A percentile compares a stretch with the other conserved stretches of the same genome.
Evolutionary conservation across 345 rosid genomes (phyloP).

Genomic region (Salix udensis): DNA sequence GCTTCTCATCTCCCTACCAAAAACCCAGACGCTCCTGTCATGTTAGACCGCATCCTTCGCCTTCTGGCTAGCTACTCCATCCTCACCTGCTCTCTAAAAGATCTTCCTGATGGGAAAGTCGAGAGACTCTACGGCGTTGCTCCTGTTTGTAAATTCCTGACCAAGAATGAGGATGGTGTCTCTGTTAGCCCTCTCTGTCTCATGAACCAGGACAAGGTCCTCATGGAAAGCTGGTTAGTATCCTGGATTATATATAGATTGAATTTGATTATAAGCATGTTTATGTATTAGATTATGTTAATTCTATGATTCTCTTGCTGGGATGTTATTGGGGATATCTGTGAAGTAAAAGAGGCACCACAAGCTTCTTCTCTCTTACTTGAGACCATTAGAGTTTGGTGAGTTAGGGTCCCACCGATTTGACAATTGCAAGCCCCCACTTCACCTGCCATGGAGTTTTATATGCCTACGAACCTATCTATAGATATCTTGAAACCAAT

Average conservation of each 20-base stretch:
- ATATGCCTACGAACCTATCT: too few species aligned
- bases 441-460: too few species aligned
- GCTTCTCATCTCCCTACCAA: conserved; percentile 66
- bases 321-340: too few species aligned
- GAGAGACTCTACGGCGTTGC: conserved; percentile 68
- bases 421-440: too few species aligned
- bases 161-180: conserved; percentile 77
- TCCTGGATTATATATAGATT: too few species aligned
- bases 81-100: conserved; percentile 45
- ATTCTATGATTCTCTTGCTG: not conserved
- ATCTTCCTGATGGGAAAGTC: conserved; percentile 38
- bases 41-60: conserved; percentile 73
- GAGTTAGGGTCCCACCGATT: too few species aligned
- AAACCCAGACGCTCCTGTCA: conserved; percentile 68
- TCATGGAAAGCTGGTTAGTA: conserved; percentile 86
- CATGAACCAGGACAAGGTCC: conserved; percentile 87
- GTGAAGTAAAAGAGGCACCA: too few species aligned
- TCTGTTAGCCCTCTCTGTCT: conserved; percentile 62
- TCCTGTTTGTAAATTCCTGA: conserved; percentile 80
- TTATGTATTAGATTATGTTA: not conserved
- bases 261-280: too few species aligned
- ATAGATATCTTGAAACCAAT: too few species aligned
- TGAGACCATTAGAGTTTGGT: too few species aligned
- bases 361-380: too few species aligned
- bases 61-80: conserved; percentile 65